Percentiles rank a stretch among this genome's conserved stretches.
Evolutionary conservation across 495 filamentous ascomycete species (phyloP).

Genomic region (Jackrogersella minutella): DNA sequence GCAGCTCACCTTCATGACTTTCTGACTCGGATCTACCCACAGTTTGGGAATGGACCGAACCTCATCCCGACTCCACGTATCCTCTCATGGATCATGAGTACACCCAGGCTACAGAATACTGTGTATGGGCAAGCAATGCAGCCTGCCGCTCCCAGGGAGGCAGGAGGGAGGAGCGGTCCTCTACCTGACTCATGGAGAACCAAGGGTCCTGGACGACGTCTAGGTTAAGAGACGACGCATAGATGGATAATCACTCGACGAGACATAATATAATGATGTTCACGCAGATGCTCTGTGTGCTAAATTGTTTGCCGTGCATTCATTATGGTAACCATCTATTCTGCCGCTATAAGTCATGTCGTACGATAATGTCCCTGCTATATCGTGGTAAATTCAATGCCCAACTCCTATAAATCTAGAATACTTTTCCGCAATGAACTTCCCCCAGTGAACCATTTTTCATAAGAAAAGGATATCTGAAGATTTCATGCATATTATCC

Average conservation of each 20-base stretch:
- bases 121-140: constrained; percentile 67
- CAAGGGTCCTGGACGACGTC: constrained; percentile 71
- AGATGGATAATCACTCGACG: neutral
- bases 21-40: constrained; percentile 79
- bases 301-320: neutral
- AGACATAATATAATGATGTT: neutral
- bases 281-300: neutral
- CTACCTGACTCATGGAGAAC: constrained; percentile 69
- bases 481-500: neutral
- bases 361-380: neutral
- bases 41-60: constrained; percentile 80
- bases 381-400: neutral
- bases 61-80: constrained; percentile 72
- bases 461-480: neutral
- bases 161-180: constrained; percentile 50
- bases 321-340: neutral
- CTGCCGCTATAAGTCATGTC: neutral
- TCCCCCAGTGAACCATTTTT: neutral
- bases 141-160: constrained; percentile 48
- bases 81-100: constrained; percentile 67
- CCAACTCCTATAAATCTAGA: neutral
- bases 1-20: constrained; percentile 90
- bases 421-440: neutral
- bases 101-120: constrained; percentile 51
- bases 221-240: constrained; percentile 58